Conservation (phyloP, 331 rosid species). For the Malus hybrid region DNA sequence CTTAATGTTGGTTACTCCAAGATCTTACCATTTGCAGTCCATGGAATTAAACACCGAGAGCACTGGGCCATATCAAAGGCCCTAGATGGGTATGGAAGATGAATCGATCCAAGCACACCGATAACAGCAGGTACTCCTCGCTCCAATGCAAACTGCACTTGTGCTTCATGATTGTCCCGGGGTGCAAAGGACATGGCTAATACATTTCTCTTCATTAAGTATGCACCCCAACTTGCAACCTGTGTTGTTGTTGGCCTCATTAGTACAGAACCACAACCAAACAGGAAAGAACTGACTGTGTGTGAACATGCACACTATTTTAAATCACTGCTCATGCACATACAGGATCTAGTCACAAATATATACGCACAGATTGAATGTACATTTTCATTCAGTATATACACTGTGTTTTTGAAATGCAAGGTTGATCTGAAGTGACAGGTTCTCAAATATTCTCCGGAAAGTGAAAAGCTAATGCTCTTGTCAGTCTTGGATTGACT, state of each 20-base stretch:
- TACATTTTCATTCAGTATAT: not conserved
- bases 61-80: constrained; percentile 98
- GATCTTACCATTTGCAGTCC: constrained; percentile 79
- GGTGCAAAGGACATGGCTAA: constrained; percentile 93
- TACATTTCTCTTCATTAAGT: constrained; percentile 81
- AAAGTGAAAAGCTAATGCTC: not conserved
- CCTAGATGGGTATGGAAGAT: constrained; percentile 86
- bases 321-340: constrained; percentile 3
- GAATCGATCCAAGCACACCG: constrained; percentile 86
- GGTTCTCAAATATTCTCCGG: not conserved
- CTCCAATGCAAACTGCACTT: constrained; percentile 94
- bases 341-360: not conserved
- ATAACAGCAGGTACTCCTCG: constrained; percentile 93
- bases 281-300: not conserved
- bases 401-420: not conserved
- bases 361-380: not conserved
- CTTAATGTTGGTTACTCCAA: not conserved
- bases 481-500: not conserved
- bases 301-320: constrained; percentile 5
- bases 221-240: constrained; percentile 99
- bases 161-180: constrained; percentile 97
- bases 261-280: constrained; percentile 21
- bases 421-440: not conserved
- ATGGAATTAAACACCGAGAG: constrained; percentile 91
- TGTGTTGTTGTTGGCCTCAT: constrained; percentile 28